Evolutionary conservation across 176 grass and related monocot species (phyloP).

Genomic region (Cymbopogon citratus): DNA sequence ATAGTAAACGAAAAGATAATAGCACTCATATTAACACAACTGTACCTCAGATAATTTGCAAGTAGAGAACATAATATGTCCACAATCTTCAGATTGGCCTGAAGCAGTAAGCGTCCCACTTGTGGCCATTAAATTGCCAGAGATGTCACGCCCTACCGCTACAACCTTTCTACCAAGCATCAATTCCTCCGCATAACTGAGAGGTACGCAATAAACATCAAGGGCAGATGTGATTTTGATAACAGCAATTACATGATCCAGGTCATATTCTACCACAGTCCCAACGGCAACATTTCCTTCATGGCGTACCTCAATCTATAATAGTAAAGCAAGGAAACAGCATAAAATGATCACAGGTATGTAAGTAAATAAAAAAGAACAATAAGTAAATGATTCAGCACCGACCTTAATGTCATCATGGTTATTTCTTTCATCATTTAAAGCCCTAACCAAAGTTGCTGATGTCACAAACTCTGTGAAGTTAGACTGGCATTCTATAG

Average conservation of each 20-base stretch:
- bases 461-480: slow-evolving; percentile 21
- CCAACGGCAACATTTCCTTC: not conserved
- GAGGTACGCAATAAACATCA: not conserved
- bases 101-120: not conserved
- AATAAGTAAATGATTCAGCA: not conserved
- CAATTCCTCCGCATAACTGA: not conserved
- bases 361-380: not conserved
- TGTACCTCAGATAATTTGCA: slow-evolving; percentile 23
- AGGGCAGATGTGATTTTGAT: not conserved
- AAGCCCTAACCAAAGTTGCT: slow-evolving; percentile 9
- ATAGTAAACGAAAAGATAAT: not conserved
- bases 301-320: not conserved
- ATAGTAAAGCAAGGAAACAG: not conserved
- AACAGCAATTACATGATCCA: not conserved
- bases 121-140: slow-evolving; percentile 5
- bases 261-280: not conserved
- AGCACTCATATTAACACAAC: not conserved
- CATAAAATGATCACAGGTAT: not conserved
- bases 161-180: not conserved
- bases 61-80: not conserved
- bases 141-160: not conserved
- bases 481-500: not conserved
- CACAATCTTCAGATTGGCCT: not conserved
- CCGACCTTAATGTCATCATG: not conserved
- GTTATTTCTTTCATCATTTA: not conserved